These are phyloP conservation scores for Daldinia bambusicola DNA, from an alignment of 495 filamentous ascomycete genomes.

Conservation along the genomic window DNA sequence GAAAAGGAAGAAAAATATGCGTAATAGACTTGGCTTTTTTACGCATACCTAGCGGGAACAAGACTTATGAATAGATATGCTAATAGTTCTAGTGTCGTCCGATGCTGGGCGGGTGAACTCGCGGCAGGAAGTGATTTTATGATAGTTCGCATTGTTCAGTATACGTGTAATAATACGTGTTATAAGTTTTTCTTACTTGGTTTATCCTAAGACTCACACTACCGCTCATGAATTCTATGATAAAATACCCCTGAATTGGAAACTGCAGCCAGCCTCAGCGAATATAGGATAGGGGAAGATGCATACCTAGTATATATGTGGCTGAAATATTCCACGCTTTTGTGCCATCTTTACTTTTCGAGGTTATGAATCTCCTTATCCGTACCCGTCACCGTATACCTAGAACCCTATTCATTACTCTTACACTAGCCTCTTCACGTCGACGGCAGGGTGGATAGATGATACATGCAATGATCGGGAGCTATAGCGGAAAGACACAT, in stretches of 20 bases:
- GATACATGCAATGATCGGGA: constrained; percentile 19
- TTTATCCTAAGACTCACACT: neutral
- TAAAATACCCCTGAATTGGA: neutral
- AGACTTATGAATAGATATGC: too few species aligned
- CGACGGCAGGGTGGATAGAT: neutral
- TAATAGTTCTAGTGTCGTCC: too few species aligned
- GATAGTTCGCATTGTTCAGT: neutral
- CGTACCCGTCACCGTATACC: neutral
- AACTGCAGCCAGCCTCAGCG: neutral
- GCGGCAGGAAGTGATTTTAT: neutral
- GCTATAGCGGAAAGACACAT: constrained; percentile 23
- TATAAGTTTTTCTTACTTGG: neutral
- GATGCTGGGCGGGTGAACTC: neutral
- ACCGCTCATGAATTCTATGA: neutral
- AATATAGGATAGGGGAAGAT: neutral
- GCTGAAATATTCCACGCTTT: neutral
- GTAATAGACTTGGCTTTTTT: neutral
- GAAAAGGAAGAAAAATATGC: neutral
- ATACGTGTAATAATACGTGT: neutral
- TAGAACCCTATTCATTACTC: neutral
- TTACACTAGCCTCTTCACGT: neutral
- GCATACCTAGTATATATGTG: neutral
- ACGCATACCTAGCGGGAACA: too few species aligned
- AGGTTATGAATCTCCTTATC: neutral
- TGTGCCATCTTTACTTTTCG: neutral